Conservation (phyloP, 73 alveolate species). For the Tetrahymena thermophila region DNA sequence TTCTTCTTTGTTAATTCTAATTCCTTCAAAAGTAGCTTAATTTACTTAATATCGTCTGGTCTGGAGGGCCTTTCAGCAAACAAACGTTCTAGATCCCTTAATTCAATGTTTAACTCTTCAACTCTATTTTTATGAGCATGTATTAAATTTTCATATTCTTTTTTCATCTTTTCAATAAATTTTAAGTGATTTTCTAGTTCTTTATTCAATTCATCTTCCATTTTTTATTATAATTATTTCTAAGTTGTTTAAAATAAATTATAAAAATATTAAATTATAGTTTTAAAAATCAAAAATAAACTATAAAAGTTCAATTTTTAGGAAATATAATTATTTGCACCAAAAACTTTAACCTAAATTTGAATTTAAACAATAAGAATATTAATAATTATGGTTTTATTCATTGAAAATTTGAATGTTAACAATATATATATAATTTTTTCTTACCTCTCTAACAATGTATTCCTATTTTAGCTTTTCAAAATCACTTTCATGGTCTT, state of each 20-base stretch:
- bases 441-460: neutral
- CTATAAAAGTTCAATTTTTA: no score
- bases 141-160: neutral
- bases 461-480: neutral
- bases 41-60: neutral
- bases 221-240: neutral
- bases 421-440: neutral
- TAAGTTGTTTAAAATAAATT: neutral
- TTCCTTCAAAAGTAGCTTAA: neutral
- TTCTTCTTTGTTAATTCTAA: neutral
- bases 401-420: no score
- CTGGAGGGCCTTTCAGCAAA: neutral
- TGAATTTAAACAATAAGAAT: no score
- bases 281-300: no score
- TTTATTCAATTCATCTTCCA: neutral
- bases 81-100: neutral
- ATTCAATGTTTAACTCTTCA: neutral
- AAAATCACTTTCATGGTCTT: neutral
- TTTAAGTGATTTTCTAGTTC: neutral
- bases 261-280: neutral
- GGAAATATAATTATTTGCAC: no score
- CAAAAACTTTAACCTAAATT: no score
- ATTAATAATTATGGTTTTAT: no score
- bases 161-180: neutral
- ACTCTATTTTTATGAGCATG: neutral